These are phyloP conservation scores for Aspergillus luchuensis DNA, from an alignment of 2,329 filamentous ascomycete species.

Conservation along the genomic window DNA sequence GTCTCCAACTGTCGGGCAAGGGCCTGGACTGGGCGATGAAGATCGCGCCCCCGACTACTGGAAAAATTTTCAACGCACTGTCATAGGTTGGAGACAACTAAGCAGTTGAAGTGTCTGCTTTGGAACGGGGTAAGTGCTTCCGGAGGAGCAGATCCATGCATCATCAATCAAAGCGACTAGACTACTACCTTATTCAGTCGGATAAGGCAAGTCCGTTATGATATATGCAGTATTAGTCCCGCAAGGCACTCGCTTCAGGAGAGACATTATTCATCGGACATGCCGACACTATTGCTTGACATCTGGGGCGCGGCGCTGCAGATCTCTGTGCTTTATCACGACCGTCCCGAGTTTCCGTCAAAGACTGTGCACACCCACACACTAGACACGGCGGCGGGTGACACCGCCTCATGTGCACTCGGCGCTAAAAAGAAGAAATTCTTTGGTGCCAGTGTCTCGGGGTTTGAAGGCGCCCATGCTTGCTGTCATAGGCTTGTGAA, in stretches of 20 bases:
- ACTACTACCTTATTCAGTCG: not conserved
- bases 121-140: too few species aligned
- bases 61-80: too few species aligned
- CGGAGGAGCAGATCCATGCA: too few species aligned
- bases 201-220: not conserved
- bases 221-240: not conserved
- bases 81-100: too few species aligned
- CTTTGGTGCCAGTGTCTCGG: not conserved
- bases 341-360: not conserved
- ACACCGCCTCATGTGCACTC: conserved; percentile 7
- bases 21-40: too few species aligned
- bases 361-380: not conserved
- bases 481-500: not conserved
- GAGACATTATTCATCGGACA: not conserved
- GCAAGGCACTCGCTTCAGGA: not conserved
- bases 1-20: too few species aligned
- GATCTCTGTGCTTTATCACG: not conserved
- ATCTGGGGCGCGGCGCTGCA: not conserved
- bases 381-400: not conserved
- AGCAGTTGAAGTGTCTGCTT: too few species aligned
- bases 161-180: too few species aligned
- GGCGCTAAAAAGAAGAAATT: not conserved
- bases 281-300: not conserved
- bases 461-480: not conserved
- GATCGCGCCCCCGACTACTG: too few species aligned